Evolutionary conservation across 768 basidiomycete genomes (phyloP).

Genomic region (Suillus discolor): DNA sequence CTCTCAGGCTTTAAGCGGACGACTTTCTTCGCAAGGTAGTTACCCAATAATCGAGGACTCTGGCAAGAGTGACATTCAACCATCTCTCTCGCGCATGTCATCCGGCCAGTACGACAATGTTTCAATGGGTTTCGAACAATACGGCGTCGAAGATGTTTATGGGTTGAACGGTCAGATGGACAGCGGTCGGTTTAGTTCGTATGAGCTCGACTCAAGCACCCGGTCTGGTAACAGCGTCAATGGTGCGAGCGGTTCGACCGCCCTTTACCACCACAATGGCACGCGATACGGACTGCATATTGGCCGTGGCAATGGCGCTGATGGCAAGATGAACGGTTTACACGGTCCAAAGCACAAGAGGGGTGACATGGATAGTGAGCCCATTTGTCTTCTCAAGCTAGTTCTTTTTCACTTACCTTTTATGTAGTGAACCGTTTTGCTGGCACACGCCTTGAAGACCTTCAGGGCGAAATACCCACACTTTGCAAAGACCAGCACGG

Average conservation of each 20-base stretch:
- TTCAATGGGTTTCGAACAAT: constrained; percentile 47
- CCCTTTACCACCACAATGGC: constrained; percentile 75
- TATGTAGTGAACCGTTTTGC: constrained; percentile 90
- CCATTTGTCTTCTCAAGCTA: constrained; percentile 38
- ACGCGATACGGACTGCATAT: constrained; percentile 75
- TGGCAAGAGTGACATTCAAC: constrained; percentile 61
- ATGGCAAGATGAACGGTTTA: constrained; percentile 85
- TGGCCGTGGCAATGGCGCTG: constrained; percentile 56
- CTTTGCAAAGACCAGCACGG: constrained; percentile 99
- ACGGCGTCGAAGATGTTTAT: constrained; percentile 57
- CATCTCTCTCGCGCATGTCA: constrained; percentile 71
- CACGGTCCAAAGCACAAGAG: constrained; percentile 95
- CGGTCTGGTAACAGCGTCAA: constrained; percentile 38
- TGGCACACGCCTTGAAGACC: constrained; percentile 92
- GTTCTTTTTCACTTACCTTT: constrained; percentile 1
- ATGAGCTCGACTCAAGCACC: constrained; percentile 53
- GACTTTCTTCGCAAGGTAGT: constrained; percentile 50
- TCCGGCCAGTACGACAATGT: constrained; percentile 57
- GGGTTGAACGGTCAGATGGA: constrained; percentile 52
- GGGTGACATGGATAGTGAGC: constrained; percentile 86
- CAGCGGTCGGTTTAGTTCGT: constrained; percentile 54
- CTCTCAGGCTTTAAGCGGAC: constrained; percentile 59
- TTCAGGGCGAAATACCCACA: constrained; percentile 91
- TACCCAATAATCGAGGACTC: constrained; percentile 53
- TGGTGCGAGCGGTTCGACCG: constrained; percentile 65